Conservation (phyloP, 2,329 filamentous ascomycete genomes). For the Paecilomyces formosus region DNA sequence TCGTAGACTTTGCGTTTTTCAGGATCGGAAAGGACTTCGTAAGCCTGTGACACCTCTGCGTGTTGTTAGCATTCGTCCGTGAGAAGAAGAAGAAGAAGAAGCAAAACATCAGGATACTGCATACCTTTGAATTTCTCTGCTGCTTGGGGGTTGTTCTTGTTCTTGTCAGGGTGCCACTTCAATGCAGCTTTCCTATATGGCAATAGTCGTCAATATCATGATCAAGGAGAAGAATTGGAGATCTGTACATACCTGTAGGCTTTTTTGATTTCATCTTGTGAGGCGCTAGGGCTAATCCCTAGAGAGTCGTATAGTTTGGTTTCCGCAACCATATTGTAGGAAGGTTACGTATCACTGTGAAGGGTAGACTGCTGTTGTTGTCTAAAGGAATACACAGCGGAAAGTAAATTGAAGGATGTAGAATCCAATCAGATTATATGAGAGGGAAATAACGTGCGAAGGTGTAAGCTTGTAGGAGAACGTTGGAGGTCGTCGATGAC, state of each 20-base stretch:
- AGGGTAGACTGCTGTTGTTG: neutral
- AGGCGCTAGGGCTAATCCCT: slow-evolving; percentile 67
- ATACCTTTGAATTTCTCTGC: slow-evolving; percentile 86
- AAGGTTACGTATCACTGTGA: slow-evolving; percentile 2
- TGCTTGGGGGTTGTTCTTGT: slow-evolving; percentile 79
- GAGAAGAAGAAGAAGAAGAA: neutral
- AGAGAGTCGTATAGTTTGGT: slow-evolving; percentile 91
- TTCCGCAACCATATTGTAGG: slow-evolving; percentile 74
- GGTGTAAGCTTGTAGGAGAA: slow-evolving; percentile 1
- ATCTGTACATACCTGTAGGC: slow-evolving; percentile 57
- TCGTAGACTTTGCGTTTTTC: slow-evolving; percentile 96
- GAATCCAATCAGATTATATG: slow-evolving; percentile 9
- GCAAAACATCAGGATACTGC: slow-evolving; percentile 8
- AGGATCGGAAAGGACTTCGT: slow-evolving; percentile 94
- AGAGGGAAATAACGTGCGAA: neutral
- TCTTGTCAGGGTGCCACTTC: slow-evolving; percentile 96
- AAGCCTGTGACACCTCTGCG: slow-evolving; percentile 84
- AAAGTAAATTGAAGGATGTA: neutral
- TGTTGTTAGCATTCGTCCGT: slow-evolving; percentile 7
- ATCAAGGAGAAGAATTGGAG: neutral
- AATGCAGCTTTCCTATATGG: slow-evolving; percentile 72
- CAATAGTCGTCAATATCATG: slow-evolving; percentile 8
- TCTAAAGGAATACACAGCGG: neutral
- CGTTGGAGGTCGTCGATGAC: slow-evolving; percentile 4
- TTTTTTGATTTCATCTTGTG: slow-evolving; percentile 95